Evolutionary conservation across 2,329 filamentous ascomycete species (phyloP).

Genomic region (Botrytis tulipae): DNA sequence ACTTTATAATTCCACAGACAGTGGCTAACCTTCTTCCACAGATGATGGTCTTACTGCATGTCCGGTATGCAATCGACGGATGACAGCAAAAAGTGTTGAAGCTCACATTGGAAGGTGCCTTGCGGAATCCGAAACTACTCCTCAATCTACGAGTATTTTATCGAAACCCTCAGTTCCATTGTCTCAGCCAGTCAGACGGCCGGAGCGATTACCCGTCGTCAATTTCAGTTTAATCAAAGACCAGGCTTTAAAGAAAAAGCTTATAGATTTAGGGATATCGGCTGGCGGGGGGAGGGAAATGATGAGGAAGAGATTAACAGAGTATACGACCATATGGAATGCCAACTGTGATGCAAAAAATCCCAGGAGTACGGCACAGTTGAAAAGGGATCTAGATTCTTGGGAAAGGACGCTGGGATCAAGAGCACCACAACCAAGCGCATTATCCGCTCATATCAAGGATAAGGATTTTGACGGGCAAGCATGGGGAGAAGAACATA

Average conservation of each 20-base stretch:
- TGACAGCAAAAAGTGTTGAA: constrained; percentile 68
- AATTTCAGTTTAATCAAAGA: constrained; percentile 91
- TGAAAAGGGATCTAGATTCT: constrained; percentile 74
- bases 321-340: constrained; percentile 96
- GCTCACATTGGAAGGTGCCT: constrained; percentile 43
- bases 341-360: constrained; percentile 85
- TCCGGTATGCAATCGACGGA: constrained; percentile 67
- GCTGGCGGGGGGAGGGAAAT: constrained; percentile 64
- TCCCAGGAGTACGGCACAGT: constrained; percentile 67
- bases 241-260: constrained; percentile 71
- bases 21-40: constrained; percentile 22
- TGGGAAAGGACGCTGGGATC: constrained; percentile 86
- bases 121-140: constrained; percentile 12
- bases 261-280: constrained; percentile 76
- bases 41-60: constrained; percentile 69
- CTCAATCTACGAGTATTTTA: constrained; percentile 20
- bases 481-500: constrained; percentile 72
- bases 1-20: neutral
- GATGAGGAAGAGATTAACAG: constrained; percentile 77
- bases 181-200: constrained; percentile 20
- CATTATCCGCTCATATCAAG: constrained; percentile 58
- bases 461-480: constrained; percentile 84
- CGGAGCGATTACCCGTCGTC: constrained; percentile 62
- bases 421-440: constrained; percentile 43
- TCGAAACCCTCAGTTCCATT: constrained; percentile 25